Conservation (phyloP, 1,284 basidiomycete species). For the Ceratobasidium sp. region DNA sequence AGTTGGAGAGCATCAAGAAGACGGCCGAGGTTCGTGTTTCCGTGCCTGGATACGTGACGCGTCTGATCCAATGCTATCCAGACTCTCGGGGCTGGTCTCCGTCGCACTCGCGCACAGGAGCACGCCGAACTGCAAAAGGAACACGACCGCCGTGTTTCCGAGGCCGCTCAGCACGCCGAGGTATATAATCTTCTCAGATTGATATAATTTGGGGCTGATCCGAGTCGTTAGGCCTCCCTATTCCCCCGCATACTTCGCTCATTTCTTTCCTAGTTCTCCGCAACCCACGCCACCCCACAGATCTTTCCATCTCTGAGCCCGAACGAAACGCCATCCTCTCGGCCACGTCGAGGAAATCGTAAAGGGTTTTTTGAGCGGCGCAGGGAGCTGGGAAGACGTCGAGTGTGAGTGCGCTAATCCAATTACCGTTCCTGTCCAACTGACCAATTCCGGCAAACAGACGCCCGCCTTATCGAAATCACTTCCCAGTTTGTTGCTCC, state of each 20-base stretch:
- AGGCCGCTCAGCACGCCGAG: slow-evolving; percentile 70
- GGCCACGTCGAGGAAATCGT: slow-evolving; percentile 63
- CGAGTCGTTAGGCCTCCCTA: slow-evolving; percentile 57
- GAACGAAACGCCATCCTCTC: slow-evolving; percentile 63
- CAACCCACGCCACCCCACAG: slow-evolving; percentile 56
- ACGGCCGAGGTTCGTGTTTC: slow-evolving; percentile 73
- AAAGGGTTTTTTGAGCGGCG: slow-evolving; percentile 66
- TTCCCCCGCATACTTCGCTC: slow-evolving; percentile 64
- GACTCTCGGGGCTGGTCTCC: not conserved
- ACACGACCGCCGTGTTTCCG: slow-evolving; percentile 67
- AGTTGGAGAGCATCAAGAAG: slow-evolving; percentile 84
- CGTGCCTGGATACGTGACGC: slow-evolving; percentile 15
- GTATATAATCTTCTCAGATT: slow-evolving; percentile 58
- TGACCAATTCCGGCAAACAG: not conserved
- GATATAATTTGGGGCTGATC: slow-evolving; percentile 37
- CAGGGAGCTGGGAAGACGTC: slow-evolving; percentile 45
- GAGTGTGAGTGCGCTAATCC: slow-evolving; percentile 39
- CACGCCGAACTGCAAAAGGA: slow-evolving; percentile 60
- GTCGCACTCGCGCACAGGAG: slow-evolving; percentile 59
- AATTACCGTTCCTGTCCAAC: not conserved
- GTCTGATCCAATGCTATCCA: slow-evolving; percentile 56
- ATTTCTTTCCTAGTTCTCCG: slow-evolving; percentile 77
- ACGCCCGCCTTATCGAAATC: slow-evolving; percentile 44
- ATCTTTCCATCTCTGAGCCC: slow-evolving; percentile 60
- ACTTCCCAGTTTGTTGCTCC: slow-evolving; percentile 38